These are phyloP conservation scores for Melocanna baccifera DNA, from an alignment of 176 grass and related monocot species.

Conservation along the genomic window DNA sequence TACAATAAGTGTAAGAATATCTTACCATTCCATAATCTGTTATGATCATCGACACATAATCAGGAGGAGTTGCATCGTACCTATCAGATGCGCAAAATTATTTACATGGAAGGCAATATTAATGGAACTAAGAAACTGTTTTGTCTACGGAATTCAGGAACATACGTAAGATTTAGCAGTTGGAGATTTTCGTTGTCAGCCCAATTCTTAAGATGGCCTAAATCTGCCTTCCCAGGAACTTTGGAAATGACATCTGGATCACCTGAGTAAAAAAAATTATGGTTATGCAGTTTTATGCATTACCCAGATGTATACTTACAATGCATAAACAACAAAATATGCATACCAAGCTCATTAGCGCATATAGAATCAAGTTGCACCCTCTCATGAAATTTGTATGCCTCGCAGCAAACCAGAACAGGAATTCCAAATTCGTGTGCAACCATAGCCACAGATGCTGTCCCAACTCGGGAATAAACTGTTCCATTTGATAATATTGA, in stretches of 20 bases:
- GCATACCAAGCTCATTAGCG: conserved; percentile 75
- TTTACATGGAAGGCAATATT: background rate
- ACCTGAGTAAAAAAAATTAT: conserved; percentile 45
- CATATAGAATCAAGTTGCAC: conserved; percentile 91
- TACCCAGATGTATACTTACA: no score
- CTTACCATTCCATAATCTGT: conserved; percentile 93
- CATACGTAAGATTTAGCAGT: conserved; percentile 73
- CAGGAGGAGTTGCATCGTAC: conserved; percentile 74
- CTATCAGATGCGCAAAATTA: conserved; percentile 38
- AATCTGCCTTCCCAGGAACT: conserved; percentile 41
- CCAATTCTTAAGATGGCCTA: conserved; percentile 51
- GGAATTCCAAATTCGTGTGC: conserved; percentile 66
- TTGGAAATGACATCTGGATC: conserved; percentile 75
- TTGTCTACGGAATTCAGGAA: background rate
- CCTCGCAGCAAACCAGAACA: conserved; percentile 77
- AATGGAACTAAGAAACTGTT: background rate
- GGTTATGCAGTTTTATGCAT: background rate
- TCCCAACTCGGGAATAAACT: conserved; percentile 75
- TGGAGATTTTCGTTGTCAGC: conserved; percentile 61
- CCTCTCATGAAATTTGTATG: conserved; percentile 90
- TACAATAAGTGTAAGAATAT: conserved; percentile 13
- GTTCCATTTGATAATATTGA: conserved; percentile 78
- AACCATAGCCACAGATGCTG: conserved; percentile 73
- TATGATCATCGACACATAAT: conserved; percentile 78
- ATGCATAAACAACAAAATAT: background rate